phyloP scores from a whole-genome alignment of 2,329 filamentous ascomycete species.

The Aureobasidium pullulans region DNA sequence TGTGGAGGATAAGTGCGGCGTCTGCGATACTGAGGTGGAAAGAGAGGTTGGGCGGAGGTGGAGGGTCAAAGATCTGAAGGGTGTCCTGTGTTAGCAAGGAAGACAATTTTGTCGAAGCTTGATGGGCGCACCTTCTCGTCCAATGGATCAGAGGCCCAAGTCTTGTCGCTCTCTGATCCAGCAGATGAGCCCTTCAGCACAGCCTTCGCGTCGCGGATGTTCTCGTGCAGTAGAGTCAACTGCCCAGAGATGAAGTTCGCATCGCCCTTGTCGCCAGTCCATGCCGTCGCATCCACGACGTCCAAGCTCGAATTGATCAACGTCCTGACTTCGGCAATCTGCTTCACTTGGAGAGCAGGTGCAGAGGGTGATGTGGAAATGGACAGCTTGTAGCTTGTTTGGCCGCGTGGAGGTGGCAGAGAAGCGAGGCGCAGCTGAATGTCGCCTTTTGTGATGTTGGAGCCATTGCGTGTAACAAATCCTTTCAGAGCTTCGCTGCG shows the following conservation, averaged over 20 bases:
- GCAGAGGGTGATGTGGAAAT: slow-evolving; percentile 47
- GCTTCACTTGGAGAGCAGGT: slow-evolving; percentile 55
- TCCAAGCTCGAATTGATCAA: slow-evolving; percentile 77
- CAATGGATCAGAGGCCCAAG: slow-evolving; percentile 50
- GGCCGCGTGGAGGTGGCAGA: slow-evolving; percentile 48
- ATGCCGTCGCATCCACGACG: slow-evolving; percentile 69
- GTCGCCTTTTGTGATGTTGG: slow-evolving; percentile 82
- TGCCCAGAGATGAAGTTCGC: slow-evolving; percentile 52
- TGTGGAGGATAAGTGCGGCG: slow-evolving; percentile 52
- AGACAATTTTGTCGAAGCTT: slow-evolving; percentile 24
- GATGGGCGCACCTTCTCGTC: slow-evolving; percentile 45
- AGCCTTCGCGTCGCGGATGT: slow-evolving; percentile 53
- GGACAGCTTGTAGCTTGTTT: slow-evolving; percentile 43
- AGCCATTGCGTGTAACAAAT: slow-evolving; percentile 70
- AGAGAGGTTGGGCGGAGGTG: slow-evolving; percentile 60
- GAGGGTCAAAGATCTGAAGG: slow-evolving; percentile 47
- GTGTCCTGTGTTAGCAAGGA: neutral
- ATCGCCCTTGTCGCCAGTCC: slow-evolving; percentile 58
- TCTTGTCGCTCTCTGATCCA: slow-evolving; percentile 40
- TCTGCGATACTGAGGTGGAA: slow-evolving; percentile 56
- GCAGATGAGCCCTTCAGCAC: slow-evolving; percentile 44
- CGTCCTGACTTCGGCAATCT: slow-evolving; percentile 65
- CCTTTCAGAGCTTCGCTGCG: slow-evolving; percentile 55
- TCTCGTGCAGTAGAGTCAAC: slow-evolving; percentile 51
- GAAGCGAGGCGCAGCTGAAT: slow-evolving; percentile 71